Base-by-base conservation (phyloP, 169 alveolate genomes). In the Plasmodium gaboni region DNA sequence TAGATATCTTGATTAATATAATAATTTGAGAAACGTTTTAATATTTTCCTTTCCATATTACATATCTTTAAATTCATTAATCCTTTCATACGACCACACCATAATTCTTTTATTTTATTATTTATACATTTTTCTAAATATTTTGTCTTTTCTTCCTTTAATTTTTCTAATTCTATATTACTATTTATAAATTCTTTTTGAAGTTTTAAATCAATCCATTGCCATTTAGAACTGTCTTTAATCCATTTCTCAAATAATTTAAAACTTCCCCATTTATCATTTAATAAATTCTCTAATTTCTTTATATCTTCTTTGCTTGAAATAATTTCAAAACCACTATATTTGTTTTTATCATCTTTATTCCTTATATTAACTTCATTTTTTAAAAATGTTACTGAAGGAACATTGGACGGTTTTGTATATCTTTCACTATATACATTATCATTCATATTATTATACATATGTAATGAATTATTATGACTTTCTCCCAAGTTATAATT, bases 61-160 rank as follows among this genome's bases (percentile, higher is more conserved):
- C 78, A 64, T 19, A 78, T 59, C 60, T 59, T 55, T 46, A 78
- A 48, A 44, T 63, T 78, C 89, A 78, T 78, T 65, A 78, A 70
- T 9, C 89, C 89, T 50, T 78, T 78, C 76, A 78, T 67, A 15
- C 89, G 89, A 26, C 78, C 89, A 42, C 89, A 78, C 89, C 89
- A 78, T 70, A 78, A 65, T 78, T 78, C 89, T 28, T 78, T 78
- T 59, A 78, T 78, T 65, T 64, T 78, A 57, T 78, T 78, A 69
- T 78, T 78, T 28, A 78, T 65, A 59, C 89, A 78, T 65, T 78
- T 78, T 44, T 78, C 89, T 44, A 78, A 28, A 44, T 78, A 78
- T 78, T 64, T 78, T 28, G 50, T 78, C 51, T 78, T 78, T 19
- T 78, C 89, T 32, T 78, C 89, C 60, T 78, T 78, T 12, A 78